Percentiles rank a stretch among this genome's conserved stretches.
phyloP scores from a whole-genome alignment of 306 rosid genomes.

The Prunus dulcis region DNA sequence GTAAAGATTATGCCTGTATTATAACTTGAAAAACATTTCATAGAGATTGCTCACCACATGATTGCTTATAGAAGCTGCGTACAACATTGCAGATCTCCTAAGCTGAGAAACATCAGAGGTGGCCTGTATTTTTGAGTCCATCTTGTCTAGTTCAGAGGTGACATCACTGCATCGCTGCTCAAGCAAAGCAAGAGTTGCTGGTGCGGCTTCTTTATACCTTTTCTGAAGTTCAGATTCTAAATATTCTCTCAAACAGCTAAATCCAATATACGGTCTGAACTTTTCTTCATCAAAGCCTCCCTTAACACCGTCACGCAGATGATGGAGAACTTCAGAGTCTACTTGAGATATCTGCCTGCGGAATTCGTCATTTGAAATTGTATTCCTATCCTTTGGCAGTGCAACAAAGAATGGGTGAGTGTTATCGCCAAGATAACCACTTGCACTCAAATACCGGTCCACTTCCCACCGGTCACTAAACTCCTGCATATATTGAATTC shows the following conservation, averaged over 20 bases:
- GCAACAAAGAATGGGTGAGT: slow-evolving; percentile 84
- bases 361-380: slow-evolving; percentile 87
- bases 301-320: slow-evolving; percentile 73
- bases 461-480: slow-evolving; percentile 96
- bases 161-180: slow-evolving; percentile 94
- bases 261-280: slow-evolving; percentile 69
- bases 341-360: slow-evolving; percentile 85
- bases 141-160: slow-evolving; percentile 50
- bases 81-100: slow-evolving; percentile 75
- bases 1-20: background rate
- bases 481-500: slow-evolving; percentile 54
- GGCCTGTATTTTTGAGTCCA: slow-evolving; percentile 78
- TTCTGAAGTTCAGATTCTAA: slow-evolving; percentile 92
- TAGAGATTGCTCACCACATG: slow-evolving; percentile 67
- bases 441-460: slow-evolving; percentile 94
- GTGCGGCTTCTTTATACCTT: slow-evolving; percentile 96
- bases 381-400: slow-evolving; percentile 74
- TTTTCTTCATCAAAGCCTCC: slow-evolving; percentile 96
- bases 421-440: slow-evolving; percentile 86
- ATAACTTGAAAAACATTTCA: background rate
- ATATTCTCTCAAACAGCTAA: slow-evolving; percentile 71
- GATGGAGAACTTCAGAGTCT: slow-evolving; percentile 77
- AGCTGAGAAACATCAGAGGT: slow-evolving; percentile 90
- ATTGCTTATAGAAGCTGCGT: slow-evolving; percentile 80
- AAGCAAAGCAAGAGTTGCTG: slow-evolving; percentile 92